Evolutionary conservation across 1,139 yeast species (phyloP).

Genomic region (Eremothecium gossypii): DNA sequence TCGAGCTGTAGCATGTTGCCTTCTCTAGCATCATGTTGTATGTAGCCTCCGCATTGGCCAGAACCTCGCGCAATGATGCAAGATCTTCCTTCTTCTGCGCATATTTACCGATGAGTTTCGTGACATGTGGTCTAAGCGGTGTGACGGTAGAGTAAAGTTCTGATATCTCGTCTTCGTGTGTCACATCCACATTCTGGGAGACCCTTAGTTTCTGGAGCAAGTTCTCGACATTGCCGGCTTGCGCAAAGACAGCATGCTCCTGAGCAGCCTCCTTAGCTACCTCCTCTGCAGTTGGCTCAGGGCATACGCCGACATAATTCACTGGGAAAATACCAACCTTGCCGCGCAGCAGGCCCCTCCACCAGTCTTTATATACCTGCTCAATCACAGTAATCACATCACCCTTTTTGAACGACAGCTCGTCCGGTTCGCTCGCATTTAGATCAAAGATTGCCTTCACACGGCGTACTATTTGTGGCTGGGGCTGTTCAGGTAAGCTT

Average conservation of each 20-base stretch:
- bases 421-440: constrained; percentile 60
- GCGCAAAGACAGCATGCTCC: constrained; percentile 40
- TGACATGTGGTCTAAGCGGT: constrained; percentile 65
- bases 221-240: constrained; percentile 51
- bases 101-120: constrained; percentile 65
- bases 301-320: constrained; percentile 78
- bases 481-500: constrained; percentile 5
- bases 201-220: constrained; percentile 35
- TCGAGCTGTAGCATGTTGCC: constrained; percentile 18
- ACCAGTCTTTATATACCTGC: constrained; percentile 89
- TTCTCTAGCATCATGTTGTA: constrained; percentile 64
- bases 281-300: constrained; percentile 54
- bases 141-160: constrained; percentile 58
- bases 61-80: constrained; percentile 56
- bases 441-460: constrained; percentile 85
- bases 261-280: constrained; percentile 34
- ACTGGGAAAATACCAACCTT: constrained; percentile 85
- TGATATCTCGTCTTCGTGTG: constrained; percentile 42
- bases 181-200: constrained; percentile 38
- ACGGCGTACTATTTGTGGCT: constrained; percentile 39
- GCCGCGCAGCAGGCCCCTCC: constrained; percentile 82
- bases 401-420: constrained; percentile 61
- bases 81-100: constrained; percentile 68
- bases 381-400: constrained; percentile 80
- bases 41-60: constrained; percentile 54